These are phyloP conservation scores for Cystobasidium ongulense DNA, from an alignment of 768 basidiomycete species.

Conservation along the genomic window DNA sequence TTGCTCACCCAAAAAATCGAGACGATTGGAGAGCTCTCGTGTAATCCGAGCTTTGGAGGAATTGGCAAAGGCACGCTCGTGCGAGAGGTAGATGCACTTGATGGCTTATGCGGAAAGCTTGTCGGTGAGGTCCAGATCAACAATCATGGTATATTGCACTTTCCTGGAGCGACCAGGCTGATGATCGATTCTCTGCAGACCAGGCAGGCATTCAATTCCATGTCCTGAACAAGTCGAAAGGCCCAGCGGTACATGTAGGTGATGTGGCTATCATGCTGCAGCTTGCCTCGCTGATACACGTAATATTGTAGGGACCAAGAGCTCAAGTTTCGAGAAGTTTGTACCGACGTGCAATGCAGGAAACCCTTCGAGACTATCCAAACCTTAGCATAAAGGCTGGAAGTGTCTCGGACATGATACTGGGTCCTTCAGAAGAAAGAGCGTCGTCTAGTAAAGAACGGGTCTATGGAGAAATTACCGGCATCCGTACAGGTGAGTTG, in stretches of 20 bases:
- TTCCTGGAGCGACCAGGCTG: not conserved
- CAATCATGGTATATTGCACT: not conserved
- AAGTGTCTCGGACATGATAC: constrained; percentile 44
- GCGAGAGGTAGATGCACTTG: constrained; percentile 82
- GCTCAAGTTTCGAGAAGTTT: constrained; percentile 79
- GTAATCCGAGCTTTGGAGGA: constrained; percentile 77
- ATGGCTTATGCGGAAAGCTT: constrained; percentile 74
- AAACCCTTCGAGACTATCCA: constrained; percentile 57
- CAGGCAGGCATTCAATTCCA: constrained; percentile 82
- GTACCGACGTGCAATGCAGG: constrained; percentile 76
- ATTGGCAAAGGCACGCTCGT: constrained; percentile 84
- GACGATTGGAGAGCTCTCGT: constrained; percentile 75
- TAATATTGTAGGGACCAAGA: constrained; percentile 61
- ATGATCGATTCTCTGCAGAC: constrained; percentile 50
- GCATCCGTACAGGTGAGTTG: constrained; percentile 21
- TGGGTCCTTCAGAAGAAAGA: not conserved
- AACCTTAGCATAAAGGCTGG: constrained; percentile 63
- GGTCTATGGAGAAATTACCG: not conserved
- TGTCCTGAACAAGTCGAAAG: constrained; percentile 73
- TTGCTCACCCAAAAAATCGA: constrained; percentile 73
- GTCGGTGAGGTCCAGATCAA: constrained; percentile 53
- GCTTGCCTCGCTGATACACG: constrained; percentile 53
- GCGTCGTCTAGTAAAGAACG: not conserved
- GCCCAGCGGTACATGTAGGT: constrained; percentile 75
- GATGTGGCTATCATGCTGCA: constrained; percentile 44